Evolutionary conservation across 1,284 basidiomycete species (phyloP).

Genomic region (Trametes sp.): DNA sequence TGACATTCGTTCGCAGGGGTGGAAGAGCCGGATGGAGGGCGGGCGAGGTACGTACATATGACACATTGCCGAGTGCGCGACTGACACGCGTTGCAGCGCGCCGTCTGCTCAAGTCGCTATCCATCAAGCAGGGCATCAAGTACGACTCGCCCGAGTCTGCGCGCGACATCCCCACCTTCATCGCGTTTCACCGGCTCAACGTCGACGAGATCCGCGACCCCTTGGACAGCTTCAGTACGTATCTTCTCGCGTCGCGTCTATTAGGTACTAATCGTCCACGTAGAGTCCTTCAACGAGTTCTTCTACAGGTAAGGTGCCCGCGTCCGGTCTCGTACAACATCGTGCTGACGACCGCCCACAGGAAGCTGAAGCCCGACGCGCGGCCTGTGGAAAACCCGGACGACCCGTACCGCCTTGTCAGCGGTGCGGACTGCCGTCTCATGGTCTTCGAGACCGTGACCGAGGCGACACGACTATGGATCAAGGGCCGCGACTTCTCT

Average conservation of each 20-base stretch:
- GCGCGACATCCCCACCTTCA: slow-evolving; percentile 86
- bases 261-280: slow-evolving; percentile 8
- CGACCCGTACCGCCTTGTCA: slow-evolving; percentile 82
- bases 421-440: slow-evolving; percentile 92
- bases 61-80: background rate
- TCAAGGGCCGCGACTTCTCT: slow-evolving; percentile 95
- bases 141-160: slow-evolving; percentile 89
- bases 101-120: slow-evolving; percentile 86
- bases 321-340: no score
- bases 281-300: slow-evolving; percentile 90
- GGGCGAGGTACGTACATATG: slow-evolving; percentile 65
- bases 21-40: slow-evolving; percentile 90
- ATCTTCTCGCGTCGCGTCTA: background rate
- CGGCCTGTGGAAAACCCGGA: slow-evolving; percentile 80
- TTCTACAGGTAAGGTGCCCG: slow-evolving; percentile 70
- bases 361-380: slow-evolving; percentile 86
- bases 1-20: slow-evolving; percentile 59
- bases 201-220: slow-evolving; percentile 86
- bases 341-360: no score
- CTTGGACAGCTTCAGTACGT: slow-evolving; percentile 82
- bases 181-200: slow-evolving; percentile 90
- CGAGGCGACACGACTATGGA: slow-evolving; percentile 93
- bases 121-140: slow-evolving; percentile 94
- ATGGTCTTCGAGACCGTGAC: slow-evolving; percentile 90
- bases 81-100: slow-evolving; percentile 56